These are phyloP conservation scores for Erythrobasidium hasegawianum DNA, from an alignment of 1,284 basidiomycete genomes.

Conservation along the genomic window DNA sequence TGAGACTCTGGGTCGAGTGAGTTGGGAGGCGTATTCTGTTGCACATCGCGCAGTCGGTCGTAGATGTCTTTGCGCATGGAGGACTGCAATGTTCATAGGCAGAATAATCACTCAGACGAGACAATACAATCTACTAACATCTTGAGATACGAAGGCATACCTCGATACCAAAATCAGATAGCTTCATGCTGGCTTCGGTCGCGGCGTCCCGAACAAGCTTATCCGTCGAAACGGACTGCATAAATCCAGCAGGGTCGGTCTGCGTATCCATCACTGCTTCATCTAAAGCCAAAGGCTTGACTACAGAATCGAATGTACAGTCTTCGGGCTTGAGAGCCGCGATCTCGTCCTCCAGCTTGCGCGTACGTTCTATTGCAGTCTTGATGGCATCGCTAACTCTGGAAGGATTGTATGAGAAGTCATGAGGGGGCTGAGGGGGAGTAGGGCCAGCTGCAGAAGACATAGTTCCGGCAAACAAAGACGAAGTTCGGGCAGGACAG, in stretches of 20 bases:
- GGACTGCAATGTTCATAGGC: slow-evolving; percentile 62
- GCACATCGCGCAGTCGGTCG: slow-evolving; percentile 63
- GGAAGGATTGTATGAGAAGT: slow-evolving; percentile 65
- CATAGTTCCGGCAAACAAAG: slow-evolving; percentile 1
- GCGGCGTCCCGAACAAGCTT: slow-evolving; percentile 70
- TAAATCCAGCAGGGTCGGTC: slow-evolving; percentile 64
- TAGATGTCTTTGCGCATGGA: slow-evolving; percentile 74
- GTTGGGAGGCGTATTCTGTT: slow-evolving; percentile 60
- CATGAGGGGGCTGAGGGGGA: slow-evolving; percentile 64
- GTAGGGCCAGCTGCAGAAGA: slow-evolving; percentile 23
- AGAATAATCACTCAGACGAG: slow-evolving; percentile 52
- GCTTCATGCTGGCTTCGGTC: slow-evolving; percentile 63
- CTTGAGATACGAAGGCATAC: neutral
- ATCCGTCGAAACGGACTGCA: slow-evolving; percentile 69
- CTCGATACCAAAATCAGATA: slow-evolving; percentile 63
- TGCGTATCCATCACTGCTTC: slow-evolving; percentile 58
- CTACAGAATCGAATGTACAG: slow-evolving; percentile 50
- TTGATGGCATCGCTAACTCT: slow-evolving; percentile 61
- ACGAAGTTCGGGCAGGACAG: too few species aligned
- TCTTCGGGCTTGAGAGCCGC: slow-evolving; percentile 60
- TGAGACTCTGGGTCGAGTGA: slow-evolving; percentile 58
- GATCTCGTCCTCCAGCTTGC: slow-evolving; percentile 59
- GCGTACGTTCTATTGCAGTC: slow-evolving; percentile 59
- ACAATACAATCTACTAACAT: neutral
- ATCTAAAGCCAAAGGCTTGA: slow-evolving; percentile 60